Conservation (phyloP, 169 alveolate genomes). For the Eimeria praecox region DNA sequence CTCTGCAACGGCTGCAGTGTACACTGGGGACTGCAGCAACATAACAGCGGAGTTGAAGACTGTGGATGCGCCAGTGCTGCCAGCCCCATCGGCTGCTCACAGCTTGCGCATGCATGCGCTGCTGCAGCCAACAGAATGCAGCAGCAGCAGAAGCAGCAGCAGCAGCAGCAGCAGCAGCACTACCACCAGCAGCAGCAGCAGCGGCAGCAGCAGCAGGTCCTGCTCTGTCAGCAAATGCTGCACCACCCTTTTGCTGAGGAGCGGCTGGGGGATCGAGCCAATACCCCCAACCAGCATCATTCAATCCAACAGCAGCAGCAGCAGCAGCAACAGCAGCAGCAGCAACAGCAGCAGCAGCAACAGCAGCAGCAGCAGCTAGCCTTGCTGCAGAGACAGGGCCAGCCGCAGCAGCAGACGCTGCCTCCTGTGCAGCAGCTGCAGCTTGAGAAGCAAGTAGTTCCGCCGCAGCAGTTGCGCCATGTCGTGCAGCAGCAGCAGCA, state of each 20-base stretch:
- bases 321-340: not conserved
- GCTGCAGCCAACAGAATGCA: not conserved
- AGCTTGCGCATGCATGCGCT: not conserved
- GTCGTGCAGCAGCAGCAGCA: not conserved
- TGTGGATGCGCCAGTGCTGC: not conserved
- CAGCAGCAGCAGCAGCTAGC: constrained; percentile 11
- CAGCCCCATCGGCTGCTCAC: not conserved
- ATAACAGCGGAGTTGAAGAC: not conserved
- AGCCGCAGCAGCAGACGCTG: not conserved
- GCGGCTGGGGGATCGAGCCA: not conserved
- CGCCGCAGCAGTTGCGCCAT: not conserved
- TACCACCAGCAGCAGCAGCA: not conserved
- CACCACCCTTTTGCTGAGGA: not conserved
- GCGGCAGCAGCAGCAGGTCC: not conserved
- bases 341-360: not conserved
- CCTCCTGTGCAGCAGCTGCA: not conserved
- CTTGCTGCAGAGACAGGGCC: constrained; percentile 5
- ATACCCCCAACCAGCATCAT: not conserved
- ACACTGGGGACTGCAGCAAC: not conserved
- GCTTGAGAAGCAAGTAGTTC: not conserved
- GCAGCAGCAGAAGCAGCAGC: not conserved
- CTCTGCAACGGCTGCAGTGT: not conserved
- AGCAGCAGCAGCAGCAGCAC: not conserved
- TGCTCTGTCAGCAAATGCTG: not conserved
- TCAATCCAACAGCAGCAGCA: not conserved